A percentile compares a stretch with the other conserved stretches of the same genome.
Evolutionary conservation across 1,284 basidiomycete genomes (phyloP).

Genomic region (Malassezia slooffiae): DNA sequence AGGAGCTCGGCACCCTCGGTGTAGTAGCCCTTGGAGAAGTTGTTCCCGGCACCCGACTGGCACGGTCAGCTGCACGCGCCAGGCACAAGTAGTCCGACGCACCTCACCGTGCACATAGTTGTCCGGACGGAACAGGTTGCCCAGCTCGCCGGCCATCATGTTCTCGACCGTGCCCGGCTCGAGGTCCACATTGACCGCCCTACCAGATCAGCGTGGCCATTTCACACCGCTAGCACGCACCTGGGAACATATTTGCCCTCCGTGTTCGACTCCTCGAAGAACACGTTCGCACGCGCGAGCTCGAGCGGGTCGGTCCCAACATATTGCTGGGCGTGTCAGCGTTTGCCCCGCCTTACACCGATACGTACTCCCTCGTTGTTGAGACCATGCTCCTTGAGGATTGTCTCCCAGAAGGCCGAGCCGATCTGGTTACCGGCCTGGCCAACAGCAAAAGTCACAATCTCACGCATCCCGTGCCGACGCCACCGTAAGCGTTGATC

Average conservation of each 20-base stretch:
- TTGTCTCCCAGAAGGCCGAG: conserved; percentile 43
- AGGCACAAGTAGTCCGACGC: neutral
- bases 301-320: conserved; percentile 35
- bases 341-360: neutral
- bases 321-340: conserved; percentile 26
- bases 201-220: neutral
- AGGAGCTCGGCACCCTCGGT: conserved; percentile 52
- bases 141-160: conserved; percentile 57
- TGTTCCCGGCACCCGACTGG: conserved; percentile 74
- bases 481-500: neutral
- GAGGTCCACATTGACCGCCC: conserved; percentile 57
- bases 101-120: conserved; percentile 53
- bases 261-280: conserved; percentile 40
- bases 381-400: conserved; percentile 45
- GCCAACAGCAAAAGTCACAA: conserved; percentile 26
- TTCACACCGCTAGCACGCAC: conserved; percentile 43
- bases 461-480: conserved; percentile 10
- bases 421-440: conserved; percentile 59
- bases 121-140: conserved; percentile 72
- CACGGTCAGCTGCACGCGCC: too few species aligned
- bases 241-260: conserved; percentile 45
- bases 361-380: conserved; percentile 32
- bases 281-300: conserved; percentile 38
- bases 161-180: conserved; percentile 78
- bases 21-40: conserved; percentile 55